phyloP scores from a whole-genome alignment of 495 filamentous ascomycete species.

The Arthonia radiata region DNA sequence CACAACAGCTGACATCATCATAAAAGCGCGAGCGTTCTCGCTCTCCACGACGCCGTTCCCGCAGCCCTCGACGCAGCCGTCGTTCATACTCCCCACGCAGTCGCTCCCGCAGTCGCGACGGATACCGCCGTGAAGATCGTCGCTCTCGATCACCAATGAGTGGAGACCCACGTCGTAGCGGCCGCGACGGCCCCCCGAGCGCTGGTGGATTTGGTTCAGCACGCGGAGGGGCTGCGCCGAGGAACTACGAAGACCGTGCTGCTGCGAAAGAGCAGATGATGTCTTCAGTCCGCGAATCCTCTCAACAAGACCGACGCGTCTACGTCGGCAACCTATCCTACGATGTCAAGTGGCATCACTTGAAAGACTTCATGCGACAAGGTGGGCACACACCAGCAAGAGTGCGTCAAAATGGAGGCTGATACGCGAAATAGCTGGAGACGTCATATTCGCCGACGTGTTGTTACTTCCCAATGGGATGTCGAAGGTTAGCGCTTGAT shows the following conservation, averaged over 20 bases:
- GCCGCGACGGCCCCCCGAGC: slow-evolving; percentile 38
- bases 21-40: slow-evolving; percentile 96
- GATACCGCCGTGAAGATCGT: slow-evolving; percentile 60
- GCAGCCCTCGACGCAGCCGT: slow-evolving; percentile 47
- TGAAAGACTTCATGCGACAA: slow-evolving; percentile 99
- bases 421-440: slow-evolving; percentile 94
- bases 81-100: slow-evolving; percentile 85
- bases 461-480: slow-evolving; percentile 99
- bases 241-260: slow-evolving; percentile 62
- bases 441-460: slow-evolving; percentile 98
- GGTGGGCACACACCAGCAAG: too few species aligned
- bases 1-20: too few species aligned
- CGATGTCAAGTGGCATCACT: slow-evolving; percentile 98
- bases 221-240: slow-evolving; percentile 36
- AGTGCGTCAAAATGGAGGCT: too few species aligned
- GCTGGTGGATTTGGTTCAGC: slow-evolving; percentile 32
- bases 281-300: slow-evolving; percentile 73
- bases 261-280: slow-evolving; percentile 86
- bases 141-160: slow-evolving; percentile 70
- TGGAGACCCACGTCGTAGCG: slow-evolving; percentile 34
- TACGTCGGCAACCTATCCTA: slow-evolving; percentile 98
- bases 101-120: slow-evolving; percentile 74
- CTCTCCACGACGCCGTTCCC: slow-evolving; percentile 70
- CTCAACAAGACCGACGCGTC: slow-evolving; percentile 95
- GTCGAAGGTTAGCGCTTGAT: slow-evolving; percentile 99